Evolutionary conservation across 2,329 filamentous ascomycete species (phyloP).

Genomic region (Plectosphaerella cucumerina): DNA sequence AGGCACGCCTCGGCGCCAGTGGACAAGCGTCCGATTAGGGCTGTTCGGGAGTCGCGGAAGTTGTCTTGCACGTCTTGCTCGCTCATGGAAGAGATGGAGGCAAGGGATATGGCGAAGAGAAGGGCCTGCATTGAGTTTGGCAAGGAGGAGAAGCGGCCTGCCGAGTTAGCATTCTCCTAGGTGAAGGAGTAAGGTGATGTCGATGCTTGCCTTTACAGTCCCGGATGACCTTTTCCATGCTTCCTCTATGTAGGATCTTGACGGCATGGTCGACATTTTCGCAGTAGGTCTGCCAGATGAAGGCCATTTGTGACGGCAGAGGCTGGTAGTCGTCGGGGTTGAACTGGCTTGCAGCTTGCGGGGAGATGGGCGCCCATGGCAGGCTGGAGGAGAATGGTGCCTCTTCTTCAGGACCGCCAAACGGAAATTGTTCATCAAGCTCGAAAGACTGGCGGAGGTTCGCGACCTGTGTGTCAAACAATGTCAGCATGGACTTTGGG

Average conservation of each 20-base stretch:
- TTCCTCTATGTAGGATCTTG: conserved; percentile 41
- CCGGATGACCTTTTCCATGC: conserved; percentile 33
- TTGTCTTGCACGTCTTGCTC: conserved; percentile 38
- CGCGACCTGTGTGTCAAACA: neutral
- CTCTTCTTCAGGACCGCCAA: neutral
- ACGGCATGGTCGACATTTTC: conserved; percentile 41
- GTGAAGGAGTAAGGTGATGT: too few species aligned
- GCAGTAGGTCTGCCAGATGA: conserved; percentile 38
- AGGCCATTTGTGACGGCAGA: conserved; percentile 5
- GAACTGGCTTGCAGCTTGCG: neutral
- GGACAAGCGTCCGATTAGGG: conserved; percentile 45
- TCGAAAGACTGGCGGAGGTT: neutral
- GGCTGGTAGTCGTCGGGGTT: neutral
- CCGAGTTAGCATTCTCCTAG: neutral
- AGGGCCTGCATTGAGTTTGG: conserved; percentile 33
- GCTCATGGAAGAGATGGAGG: conserved; percentile 26
- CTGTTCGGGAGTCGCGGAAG: conserved; percentile 42
- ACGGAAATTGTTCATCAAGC: neutral
- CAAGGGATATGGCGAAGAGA: conserved; percentile 34
- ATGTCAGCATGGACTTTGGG: neutral
- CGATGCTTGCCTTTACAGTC: conserved; percentile 24
- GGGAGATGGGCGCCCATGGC: neutral
- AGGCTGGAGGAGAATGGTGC: neutral
- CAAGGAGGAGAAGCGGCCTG: conserved; percentile 35
- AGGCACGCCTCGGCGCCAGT: conserved; percentile 12